Evolutionary conservation across 2,329 filamentous ascomycete species (phyloP).

Genomic region (Paecilomyces dactylethromorphus): DNA sequence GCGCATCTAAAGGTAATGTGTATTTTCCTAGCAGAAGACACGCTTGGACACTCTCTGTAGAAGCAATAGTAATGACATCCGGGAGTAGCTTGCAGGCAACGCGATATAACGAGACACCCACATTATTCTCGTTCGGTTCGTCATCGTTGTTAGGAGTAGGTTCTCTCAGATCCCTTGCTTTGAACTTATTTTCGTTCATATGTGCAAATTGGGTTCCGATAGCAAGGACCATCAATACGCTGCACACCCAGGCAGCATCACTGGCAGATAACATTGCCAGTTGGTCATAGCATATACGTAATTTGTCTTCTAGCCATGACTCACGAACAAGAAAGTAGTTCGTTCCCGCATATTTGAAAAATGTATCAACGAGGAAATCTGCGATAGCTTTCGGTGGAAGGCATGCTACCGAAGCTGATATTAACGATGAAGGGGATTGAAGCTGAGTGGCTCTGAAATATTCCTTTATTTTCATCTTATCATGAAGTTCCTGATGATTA

Average conservation of each 20-base stretch:
- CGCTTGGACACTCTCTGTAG: conserved; percentile 53
- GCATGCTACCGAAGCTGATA: conserved; percentile 32
- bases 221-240: conserved; percentile 37
- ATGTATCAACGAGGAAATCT: conserved; percentile 37
- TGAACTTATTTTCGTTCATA: conserved; percentile 30
- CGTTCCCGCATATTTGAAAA: conserved; percentile 38
- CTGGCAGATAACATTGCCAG: conserved; percentile 27
- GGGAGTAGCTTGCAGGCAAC: conserved; percentile 49
- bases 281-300: conserved; percentile 32
- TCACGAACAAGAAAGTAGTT: conserved; percentile 40
- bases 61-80: conserved; percentile 51
- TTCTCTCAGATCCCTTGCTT: conserved; percentile 20
- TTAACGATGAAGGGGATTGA: conserved; percentile 30
- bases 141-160: conserved; percentile 24
- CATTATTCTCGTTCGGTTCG: conserved; percentile 44
- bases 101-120: conserved; percentile 52
- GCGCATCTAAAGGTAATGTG: conserved; percentile 49
- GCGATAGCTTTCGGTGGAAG: conserved; percentile 39
- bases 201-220: conserved; percentile 41
- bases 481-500: conserved; percentile 22
- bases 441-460: conserved; percentile 37
- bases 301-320: conserved; percentile 33
- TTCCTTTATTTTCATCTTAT: conserved; percentile 34
- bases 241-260: conserved; percentile 35
- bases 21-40: conserved; percentile 52